Evolutionary conservation across 2,329 filamentous ascomycete species (phyloP).

Genomic region (Microcera coccophila): DNA sequence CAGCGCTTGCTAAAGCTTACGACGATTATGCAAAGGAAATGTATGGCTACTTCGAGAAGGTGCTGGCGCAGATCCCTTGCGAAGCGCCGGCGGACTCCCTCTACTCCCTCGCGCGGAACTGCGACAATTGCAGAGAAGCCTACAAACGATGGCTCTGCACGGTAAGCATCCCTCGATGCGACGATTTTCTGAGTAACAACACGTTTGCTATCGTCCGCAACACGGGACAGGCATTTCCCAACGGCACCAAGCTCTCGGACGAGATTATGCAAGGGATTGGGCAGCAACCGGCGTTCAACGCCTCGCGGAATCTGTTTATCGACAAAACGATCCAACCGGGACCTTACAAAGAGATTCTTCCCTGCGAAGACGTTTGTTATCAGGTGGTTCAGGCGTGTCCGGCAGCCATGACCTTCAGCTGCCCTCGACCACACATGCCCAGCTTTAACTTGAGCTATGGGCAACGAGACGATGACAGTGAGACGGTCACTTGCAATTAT

Average conservation of each 20-base stretch:
- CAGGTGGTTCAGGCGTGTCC: slow-evolving; percentile 83
- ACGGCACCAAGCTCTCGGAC: slow-evolving; percentile 55
- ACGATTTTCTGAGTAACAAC: slow-evolving; percentile 65
- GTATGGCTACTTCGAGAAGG: slow-evolving; percentile 76
- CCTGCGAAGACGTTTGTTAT: slow-evolving; percentile 85
- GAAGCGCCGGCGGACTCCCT: slow-evolving; percentile 67
- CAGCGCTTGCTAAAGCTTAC: slow-evolving; percentile 66
- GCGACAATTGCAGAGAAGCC: slow-evolving; percentile 68
- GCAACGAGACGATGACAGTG: slow-evolving; percentile 18
- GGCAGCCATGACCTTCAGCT: slow-evolving; percentile 67
- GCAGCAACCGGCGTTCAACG: slow-evolving; percentile 27
- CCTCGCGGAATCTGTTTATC: slow-evolving; percentile 68
- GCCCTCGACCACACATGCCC: slow-evolving; percentile 50
- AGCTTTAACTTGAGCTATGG: slow-evolving; percentile 38
- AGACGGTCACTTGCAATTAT: slow-evolving; percentile 36
- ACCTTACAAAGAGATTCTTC: slow-evolving; percentile 89
- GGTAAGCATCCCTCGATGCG: slow-evolving; percentile 86
- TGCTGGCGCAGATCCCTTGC: slow-evolving; percentile 80
- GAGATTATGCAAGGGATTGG: slow-evolving; percentile 25
- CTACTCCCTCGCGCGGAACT: slow-evolving; percentile 78
- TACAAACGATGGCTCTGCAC: slow-evolving; percentile 97
- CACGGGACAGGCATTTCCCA: slow-evolving; percentile 64
- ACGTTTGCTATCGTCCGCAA: slow-evolving; percentile 57
- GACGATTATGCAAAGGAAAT: slow-evolving; percentile 67
- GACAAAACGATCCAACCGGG: slow-evolving; percentile 71